Conservation (phyloP, 2,329 filamentous ascomycete genomes). For the Ceratocystis ficicola region DNA sequence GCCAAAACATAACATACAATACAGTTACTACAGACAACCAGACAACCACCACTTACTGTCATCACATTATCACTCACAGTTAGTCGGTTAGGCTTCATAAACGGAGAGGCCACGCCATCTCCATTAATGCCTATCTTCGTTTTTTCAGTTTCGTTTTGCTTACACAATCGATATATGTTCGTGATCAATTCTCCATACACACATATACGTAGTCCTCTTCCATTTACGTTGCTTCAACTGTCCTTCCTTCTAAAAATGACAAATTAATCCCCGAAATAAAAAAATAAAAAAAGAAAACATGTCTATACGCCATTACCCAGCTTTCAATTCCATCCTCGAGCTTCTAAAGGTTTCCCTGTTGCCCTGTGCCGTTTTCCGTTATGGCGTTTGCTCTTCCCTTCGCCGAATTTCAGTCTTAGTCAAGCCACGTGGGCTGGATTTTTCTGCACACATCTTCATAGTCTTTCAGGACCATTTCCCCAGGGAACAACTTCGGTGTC, state of each 20-base stretch:
- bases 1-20: neutral
- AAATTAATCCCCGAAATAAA: conserved; percentile 3
- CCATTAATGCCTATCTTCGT: neutral
- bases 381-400: no score
- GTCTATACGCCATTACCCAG: neutral
- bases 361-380: neutral
- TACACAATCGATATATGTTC: neutral
- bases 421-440: conserved; percentile 52
- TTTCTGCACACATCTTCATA: conserved; percentile 64
- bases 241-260: neutral
- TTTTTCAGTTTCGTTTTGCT: neutral
- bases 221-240: neutral
- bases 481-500: conserved; percentile 50
- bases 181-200: no score
- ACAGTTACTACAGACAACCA: conserved; percentile 12
- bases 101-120: neutral
- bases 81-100: neutral
- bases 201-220: no score
- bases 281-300: neutral
- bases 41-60: neutral
- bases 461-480: conserved; percentile 46
- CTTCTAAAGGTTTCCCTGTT: neutral
- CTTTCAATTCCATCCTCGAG: neutral
- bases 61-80: neutral
- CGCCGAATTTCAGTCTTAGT: conserved; percentile 26